phyloP scores from a whole-genome alignment of 495 filamentous ascomycete species.

The Hyaloscypha variabilis region DNA sequence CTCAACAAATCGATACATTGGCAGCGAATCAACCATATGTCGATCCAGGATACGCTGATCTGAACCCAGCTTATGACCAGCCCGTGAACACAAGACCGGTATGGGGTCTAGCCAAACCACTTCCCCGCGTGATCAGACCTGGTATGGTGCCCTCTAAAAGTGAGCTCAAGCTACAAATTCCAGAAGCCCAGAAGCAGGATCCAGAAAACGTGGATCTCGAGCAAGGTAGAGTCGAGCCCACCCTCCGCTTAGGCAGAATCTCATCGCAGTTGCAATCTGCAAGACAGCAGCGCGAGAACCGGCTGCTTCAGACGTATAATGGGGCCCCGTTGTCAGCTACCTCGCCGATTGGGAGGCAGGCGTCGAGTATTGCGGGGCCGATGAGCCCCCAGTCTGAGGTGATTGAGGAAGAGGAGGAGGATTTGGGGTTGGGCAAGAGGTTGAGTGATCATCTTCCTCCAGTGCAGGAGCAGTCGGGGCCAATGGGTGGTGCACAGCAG shows the following conservation, averaged over 20 bases:
- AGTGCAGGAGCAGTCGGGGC: conserved; percentile 9
- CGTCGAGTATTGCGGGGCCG: conserved; percentile 14
- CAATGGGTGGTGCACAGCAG: too few species aligned
- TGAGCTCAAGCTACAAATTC: conserved; percentile 19
- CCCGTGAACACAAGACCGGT: conserved; percentile 37
- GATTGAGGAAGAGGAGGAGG: conserved; percentile 20
- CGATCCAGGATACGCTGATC: conserved; percentile 24
- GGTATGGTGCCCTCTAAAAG: conserved; percentile 47
- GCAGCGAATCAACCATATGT: conserved; percentile 27
- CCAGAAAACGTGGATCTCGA: conserved; percentile 17
- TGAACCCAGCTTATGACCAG: conserved; percentile 27
- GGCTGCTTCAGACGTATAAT: conserved; percentile 20
- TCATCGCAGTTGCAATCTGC: conserved; percentile 23
- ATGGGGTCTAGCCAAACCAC: conserved; percentile 51
- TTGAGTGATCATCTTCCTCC: not conserved
- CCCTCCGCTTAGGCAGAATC: conserved; percentile 17
- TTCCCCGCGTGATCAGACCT: conserved; percentile 50
- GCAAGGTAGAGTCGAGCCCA: conserved; percentile 24
- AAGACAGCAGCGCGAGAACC: conserved; percentile 23
- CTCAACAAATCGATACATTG: conserved; percentile 10
- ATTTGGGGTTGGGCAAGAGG: not conserved
- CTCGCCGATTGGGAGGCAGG: conserved; percentile 1
- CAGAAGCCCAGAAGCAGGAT: conserved; percentile 6
- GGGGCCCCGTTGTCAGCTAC: not conserved
- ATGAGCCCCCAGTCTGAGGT: conserved; percentile 10